These are phyloP conservation scores for Alternaria sp. DNA, from an alignment of 2,329 filamentous ascomycete species.

Conservation along the genomic window DNA sequence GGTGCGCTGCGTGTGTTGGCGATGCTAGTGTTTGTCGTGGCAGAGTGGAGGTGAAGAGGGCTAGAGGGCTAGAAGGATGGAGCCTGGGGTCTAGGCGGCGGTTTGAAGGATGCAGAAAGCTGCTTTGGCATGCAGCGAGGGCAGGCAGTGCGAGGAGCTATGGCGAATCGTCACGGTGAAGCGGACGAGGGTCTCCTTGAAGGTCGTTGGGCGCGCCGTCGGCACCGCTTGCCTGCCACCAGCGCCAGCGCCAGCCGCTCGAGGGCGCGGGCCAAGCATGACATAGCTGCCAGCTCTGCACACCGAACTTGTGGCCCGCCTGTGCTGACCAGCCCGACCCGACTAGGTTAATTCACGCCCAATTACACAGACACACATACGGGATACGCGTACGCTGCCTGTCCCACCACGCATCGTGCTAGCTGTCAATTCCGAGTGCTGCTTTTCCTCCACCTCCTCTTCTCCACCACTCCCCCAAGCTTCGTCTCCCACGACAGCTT, in stretches of 20 bases:
- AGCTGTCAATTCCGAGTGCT: background rate
- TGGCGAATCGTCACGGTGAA: slow-evolving; percentile 12
- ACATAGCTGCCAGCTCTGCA: slow-evolving; percentile 13
- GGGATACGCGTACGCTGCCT: slow-evolving; percentile 15
- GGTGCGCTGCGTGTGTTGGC: slow-evolving; percentile 13
- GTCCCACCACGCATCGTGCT: slow-evolving; percentile 7
- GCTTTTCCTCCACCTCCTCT: slow-evolving; percentile 5
- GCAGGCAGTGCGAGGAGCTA: slow-evolving; percentile 7
- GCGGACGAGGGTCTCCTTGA: slow-evolving; percentile 11
- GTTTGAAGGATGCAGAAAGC: slow-evolving; percentile 1
- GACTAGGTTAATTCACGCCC: slow-evolving; percentile 5
- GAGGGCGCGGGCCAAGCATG: slow-evolving; percentile 12
- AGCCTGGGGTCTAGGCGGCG: slow-evolving; percentile 4
- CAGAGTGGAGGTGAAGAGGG: slow-evolving; percentile 8
- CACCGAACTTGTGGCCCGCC: slow-evolving; percentile 6
- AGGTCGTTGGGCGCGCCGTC: slow-evolving; percentile 1
- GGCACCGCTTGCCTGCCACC: slow-evolving; percentile 1
- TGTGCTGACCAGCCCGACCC: background rate
- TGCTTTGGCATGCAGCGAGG: slow-evolving; percentile 1
- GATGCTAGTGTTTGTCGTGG: slow-evolving; percentile 14
- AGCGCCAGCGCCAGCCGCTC: background rate
- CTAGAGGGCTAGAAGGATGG: slow-evolving; percentile 6
- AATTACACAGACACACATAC: slow-evolving; percentile 13
- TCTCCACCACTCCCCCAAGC: background rate
- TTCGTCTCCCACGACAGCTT: slow-evolving; percentile 10